Conservation (phyloP, 164 flowering plant genomes). For the Aristolochia fimbriata region DNA sequence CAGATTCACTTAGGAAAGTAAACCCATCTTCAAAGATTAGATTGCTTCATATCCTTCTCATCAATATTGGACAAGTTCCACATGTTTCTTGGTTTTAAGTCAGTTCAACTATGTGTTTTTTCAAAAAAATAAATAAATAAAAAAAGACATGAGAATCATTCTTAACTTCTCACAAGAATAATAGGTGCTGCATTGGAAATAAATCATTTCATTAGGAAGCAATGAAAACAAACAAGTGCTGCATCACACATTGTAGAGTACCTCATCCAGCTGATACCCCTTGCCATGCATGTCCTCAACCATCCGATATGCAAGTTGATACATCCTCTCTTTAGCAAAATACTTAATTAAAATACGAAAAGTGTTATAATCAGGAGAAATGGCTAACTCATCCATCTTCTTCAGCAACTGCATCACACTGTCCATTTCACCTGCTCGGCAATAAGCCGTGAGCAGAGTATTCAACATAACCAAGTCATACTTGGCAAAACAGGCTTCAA, state of each 20-base stretch:
- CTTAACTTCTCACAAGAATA: too few species aligned
- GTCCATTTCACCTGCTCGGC: slow-evolving; percentile 83
- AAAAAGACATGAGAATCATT: too few species aligned
- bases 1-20: too few species aligned
- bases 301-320: slow-evolving; percentile 63
- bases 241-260: slow-evolving; percentile 7
- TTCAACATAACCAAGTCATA: slow-evolving; percentile 77
- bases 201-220: too few species aligned
- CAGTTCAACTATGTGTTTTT: too few species aligned
- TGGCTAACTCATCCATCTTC: slow-evolving; percentile 73
- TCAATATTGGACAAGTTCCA: too few species aligned
- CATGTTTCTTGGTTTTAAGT: too few species aligned
- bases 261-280: slow-evolving; percentile 76
- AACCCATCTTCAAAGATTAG: too few species aligned
- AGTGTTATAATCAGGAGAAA: slow-evolving; percentile 71
- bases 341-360: slow-evolving; percentile 66
- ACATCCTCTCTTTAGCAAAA: slow-evolving; percentile 62
- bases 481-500: slow-evolving; percentile 51
- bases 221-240: too few species aligned
- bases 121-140: too few species aligned
- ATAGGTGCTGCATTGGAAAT: too few species aligned
- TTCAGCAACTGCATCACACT: slow-evolving; percentile 63
- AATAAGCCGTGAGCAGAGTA: slow-evolving; percentile 73
- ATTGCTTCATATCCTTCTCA: too few species aligned
- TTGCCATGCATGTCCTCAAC: slow-evolving; percentile 70